phyloP scores from a whole-genome alignment of 305 asterid species.

The Plantago coronopus region DNA sequence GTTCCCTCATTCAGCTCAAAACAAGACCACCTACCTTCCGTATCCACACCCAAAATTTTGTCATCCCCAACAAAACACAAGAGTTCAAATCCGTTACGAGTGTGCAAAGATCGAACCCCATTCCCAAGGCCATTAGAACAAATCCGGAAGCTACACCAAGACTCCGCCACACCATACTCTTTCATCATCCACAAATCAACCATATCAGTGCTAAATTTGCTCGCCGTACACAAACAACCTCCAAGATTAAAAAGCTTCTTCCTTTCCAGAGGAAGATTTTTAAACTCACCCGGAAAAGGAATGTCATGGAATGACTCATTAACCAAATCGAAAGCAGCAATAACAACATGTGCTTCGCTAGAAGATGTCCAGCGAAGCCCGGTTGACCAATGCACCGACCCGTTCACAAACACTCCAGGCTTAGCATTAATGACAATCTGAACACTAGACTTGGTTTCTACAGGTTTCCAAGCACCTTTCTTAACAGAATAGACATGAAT shows the following conservation, averaged over 20 bases:
- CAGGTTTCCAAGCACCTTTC: neutral
- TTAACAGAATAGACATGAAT: conserved; percentile 3
- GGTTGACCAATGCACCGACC: neutral
- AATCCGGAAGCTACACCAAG: neutral
- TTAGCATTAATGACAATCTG: neutral
- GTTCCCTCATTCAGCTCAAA: neutral
- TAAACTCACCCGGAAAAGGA: no score
- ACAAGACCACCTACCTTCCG: neutral
- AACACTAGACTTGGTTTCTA: neutral
- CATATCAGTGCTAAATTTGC: neutral
- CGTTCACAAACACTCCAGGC: neutral
- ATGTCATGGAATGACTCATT: neutral
- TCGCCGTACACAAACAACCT: neutral
- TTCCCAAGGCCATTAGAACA: neutral
- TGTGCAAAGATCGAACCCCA: no score
- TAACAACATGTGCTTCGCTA: neutral
- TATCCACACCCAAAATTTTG: neutral
- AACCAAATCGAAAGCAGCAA: neutral
- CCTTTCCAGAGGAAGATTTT: neutral
- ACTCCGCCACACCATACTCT: conserved; percentile 5
- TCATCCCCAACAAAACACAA: neutral
- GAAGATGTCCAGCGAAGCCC: no score
- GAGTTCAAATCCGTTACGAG: neutral
- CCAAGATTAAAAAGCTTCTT: neutral
- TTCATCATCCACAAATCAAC: conserved; percentile 1